Evolutionary conservation across 805 yeast genomes (phyloP), one percentile per base, ranked within the genome.

Genomic region (Wickerhamiella azyma): DNA sequence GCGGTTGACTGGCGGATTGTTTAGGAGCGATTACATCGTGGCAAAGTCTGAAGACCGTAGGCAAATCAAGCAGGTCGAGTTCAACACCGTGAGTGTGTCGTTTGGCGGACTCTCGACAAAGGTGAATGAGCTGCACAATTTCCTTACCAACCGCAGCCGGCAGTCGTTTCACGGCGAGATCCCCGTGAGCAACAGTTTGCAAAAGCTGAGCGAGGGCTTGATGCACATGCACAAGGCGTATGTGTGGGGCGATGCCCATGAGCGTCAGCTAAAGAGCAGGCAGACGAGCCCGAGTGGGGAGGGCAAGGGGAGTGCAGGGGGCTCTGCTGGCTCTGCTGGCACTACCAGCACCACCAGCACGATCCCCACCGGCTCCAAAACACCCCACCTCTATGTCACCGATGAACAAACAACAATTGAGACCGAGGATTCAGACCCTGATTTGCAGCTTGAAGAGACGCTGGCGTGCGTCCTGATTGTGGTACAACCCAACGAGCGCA

Each of bases 1-100:
- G 50, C 75, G 77, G 1, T 67, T 84, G 32, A 74, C 86, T 0
- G 68, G 88, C 39, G 97, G 96, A 0, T 63, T 92, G 9, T 88
- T 86, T 62, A 74, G 98, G 60, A 81, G 94, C 0, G 98, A 92
- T 59, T 92, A 89, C 57, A 77, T 92, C 77, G 66, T 77, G 30
- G 79, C 80, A 52, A 57, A 60, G 24, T 54, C 47, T 24, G 58
- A 58, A 62, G 48, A 53, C 40, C 69, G 71, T 36, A 60, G 64
- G 18, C 64, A 65, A 43, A 81, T 89, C 56, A 88, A 89, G 59
- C 98, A 92, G 63, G 92, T 92, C 43, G 99, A 92, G 62, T 89
- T 89, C 67, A 92, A 92, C 64, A 88, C 98, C 1, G 85, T 92
- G 2, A 82, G 95, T 56, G 95, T 89, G 3, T 88, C 96, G 1